Evolutionary conservation across 768 basidiomycete species (phyloP), one percentile per base, ranked within the genome.

Genomic region (Clathrus columnatus): DNA sequence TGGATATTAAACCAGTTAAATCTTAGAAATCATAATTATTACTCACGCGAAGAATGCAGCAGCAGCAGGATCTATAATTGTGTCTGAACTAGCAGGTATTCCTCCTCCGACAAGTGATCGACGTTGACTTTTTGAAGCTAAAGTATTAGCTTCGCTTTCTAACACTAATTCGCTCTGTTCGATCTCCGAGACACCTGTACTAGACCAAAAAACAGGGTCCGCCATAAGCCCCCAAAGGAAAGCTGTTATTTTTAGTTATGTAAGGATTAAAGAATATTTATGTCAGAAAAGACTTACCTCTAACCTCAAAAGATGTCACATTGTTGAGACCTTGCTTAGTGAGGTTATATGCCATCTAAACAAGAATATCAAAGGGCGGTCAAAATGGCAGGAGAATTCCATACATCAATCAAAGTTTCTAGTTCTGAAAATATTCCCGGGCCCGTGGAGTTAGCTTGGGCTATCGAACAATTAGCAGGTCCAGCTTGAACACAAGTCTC

Each of bases 381-480:
- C n/a, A n/a, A n/a, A n/a, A n/a, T n/a, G n/a, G n/a, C n/a, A n/a
- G n/a, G n/a, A n/a, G n/a, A n/a, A n/a, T n/a, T n/a, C n/a, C 58
- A 61, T 1, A 69, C 56, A 1, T 63, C 54, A 21, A 67, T 29
- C 44, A 66, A 59, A 0, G 24, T 27, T 29, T 65, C 63, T 18
- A 70, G 54, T n/a, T 61, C 61, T n/a, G 46, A 43, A 42, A 51
- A 41, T 18, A 64, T 61, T 8, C 52, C 56, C 16, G 55, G 52
- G 0, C 60, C 49, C 20, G 57, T 61, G 1, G 61, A 62, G 7
- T 46, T 52, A 26, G 49, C 27, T 23, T 61, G 51, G 7, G 67
- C 64, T 18, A 68, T 51, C 8, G 62, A 55, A 50, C 68, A 69
- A 23, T 53, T 43, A 6, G 53, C 51, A 2, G 66, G 63, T 7